Evolutionary conservation across 352 stramenopile species (phyloP).

Genomic region (Peronospora destructor): DNA sequence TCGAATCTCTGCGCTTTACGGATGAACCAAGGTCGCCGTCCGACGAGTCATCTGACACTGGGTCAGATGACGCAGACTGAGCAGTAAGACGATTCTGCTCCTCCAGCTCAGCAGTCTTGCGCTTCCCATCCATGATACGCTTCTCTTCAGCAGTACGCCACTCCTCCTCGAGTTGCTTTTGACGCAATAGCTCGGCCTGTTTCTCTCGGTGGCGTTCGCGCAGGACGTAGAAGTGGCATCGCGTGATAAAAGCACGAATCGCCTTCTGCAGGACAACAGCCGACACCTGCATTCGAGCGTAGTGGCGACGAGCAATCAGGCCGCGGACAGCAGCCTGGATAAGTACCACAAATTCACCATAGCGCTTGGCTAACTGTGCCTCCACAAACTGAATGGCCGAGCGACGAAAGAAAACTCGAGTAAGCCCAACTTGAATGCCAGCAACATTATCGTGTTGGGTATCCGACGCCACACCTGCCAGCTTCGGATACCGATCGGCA

Average conservation of each 20-base stretch:
- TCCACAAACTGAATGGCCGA: constrained; percentile 83
- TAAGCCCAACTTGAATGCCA: constrained; percentile 73
- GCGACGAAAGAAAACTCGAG: constrained; percentile 78
- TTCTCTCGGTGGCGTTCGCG: constrained; percentile 40
- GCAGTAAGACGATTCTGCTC: constrained; percentile 57
- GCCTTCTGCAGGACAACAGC: constrained; percentile 47
- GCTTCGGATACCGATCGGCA: constrained; percentile 54
- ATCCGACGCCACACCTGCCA: constrained; percentile 26
- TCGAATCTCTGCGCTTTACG: constrained; percentile 22
- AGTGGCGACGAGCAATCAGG: constrained; percentile 43
- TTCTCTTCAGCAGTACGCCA: constrained; percentile 21
- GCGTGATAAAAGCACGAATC: constrained; percentile 61
- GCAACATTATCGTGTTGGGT: constrained; percentile 45
- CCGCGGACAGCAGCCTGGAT: constrained; percentile 71
- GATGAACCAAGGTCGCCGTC: constrained; percentile 45
- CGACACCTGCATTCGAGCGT: constrained; percentile 40
- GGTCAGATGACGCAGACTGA: constrained; percentile 55
- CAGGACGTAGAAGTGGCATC: constrained; percentile 48
- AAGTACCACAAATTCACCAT: constrained; percentile 80
- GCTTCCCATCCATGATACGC: constrained; percentile 37
- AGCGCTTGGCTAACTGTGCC: constrained; percentile 77
- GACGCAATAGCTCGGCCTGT: constrained; percentile 31
- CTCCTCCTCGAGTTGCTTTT: constrained; percentile 34
- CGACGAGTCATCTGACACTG: constrained; percentile 65
- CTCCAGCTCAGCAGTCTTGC: constrained; percentile 41